Percentiles rank a stretch among this genome's conserved stretches.
These are phyloP conservation scores for Plantago rigida DNA, from an alignment of 305 asterid genomes.

Conservation along the genomic window DNA sequence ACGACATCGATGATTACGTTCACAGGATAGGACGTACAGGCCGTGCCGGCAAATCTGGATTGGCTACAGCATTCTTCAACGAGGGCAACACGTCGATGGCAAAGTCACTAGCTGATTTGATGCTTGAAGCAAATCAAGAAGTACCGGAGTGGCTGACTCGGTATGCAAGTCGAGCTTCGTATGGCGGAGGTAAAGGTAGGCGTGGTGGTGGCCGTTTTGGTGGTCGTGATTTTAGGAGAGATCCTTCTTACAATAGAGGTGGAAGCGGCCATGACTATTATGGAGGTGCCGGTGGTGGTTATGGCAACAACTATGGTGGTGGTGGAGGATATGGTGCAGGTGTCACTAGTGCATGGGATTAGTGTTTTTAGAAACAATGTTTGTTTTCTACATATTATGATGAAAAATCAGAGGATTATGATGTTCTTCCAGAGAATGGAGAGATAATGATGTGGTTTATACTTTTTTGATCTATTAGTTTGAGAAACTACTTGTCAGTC, in stretches of 20 bases:
- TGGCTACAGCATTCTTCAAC: conserved; percentile 58
- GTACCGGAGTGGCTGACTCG: conserved; percentile 60
- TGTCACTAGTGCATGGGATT: conserved; percentile 56
- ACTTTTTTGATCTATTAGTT: conserved; percentile 1
- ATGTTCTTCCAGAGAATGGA: conserved; percentile 19
- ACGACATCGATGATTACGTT: conserved; percentile 59
- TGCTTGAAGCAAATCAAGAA: conserved; percentile 57
- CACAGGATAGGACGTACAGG: conserved; percentile 66
- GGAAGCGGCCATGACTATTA: conserved; percentile 35
- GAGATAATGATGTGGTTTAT: conserved; percentile 15
- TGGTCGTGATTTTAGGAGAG: conserved; percentile 57
- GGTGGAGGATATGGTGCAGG: conserved; percentile 36
- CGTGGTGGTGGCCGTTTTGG: conserved; percentile 68
- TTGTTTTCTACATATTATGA: conserved; percentile 12
- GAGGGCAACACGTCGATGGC: conserved; percentile 45
- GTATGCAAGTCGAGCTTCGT: conserved; percentile 45
- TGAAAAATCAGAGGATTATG: conserved; percentile 21
- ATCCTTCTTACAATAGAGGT: conserved; percentile 33
- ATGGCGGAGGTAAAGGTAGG: conserved; percentile 42
- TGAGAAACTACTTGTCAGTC: conserved; percentile 6
- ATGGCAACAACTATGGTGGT: conserved; percentile 31
- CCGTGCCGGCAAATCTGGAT: conserved; percentile 60
- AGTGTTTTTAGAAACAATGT: conserved; percentile 16
- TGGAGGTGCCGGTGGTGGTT: conserved; percentile 38
- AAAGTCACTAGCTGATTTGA: conserved; percentile 41